Evolutionary conservation across 2,329 filamentous ascomycete genomes (phyloP).

Genomic region (Thyridium curvatum): DNA sequence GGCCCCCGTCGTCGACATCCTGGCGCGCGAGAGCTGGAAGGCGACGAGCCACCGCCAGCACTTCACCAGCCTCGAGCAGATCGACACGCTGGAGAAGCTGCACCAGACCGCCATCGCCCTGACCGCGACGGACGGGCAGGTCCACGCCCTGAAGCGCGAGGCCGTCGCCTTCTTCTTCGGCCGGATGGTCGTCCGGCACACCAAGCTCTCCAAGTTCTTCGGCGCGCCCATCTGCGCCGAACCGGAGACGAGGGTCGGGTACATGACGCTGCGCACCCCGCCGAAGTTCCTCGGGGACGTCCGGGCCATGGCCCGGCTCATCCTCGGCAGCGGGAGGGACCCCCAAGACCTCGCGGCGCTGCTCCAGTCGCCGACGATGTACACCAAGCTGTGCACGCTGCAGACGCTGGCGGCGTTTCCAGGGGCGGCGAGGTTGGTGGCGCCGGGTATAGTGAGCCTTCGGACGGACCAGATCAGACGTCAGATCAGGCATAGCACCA

Average conservation of each 20-base stretch:
- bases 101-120: conserved; percentile 1
- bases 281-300: conserved; percentile 25
- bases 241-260: conserved; percentile 7
- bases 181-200: conserved; percentile 13
- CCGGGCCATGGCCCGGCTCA: conserved; percentile 12
- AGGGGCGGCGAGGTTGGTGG: conserved; percentile 43
- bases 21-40: conserved; percentile 2
- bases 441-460: conserved; percentile 61
- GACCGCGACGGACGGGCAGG: background rate
- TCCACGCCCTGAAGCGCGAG: background rate
- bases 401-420: conserved; percentile 14
- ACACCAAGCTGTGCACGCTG: conserved; percentile 11
- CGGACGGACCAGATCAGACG: conserved; percentile 55
- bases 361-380: conserved; percentile 10
- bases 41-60: background rate
- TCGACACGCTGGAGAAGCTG: conserved; percentile 1
- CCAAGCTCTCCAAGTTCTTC: conserved; percentile 11
- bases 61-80: background rate
- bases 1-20: background rate
- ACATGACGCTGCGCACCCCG: conserved; percentile 11
- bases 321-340: conserved; percentile 2
- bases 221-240: conserved; percentile 10
- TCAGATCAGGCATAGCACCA: conserved; percentile 7
- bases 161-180: conserved; percentile 2
- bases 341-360: conserved; percentile 5